These are phyloP conservation scores for Melastoma malabathricum DNA, from an alignment of 345 rosid genomes.

Conservation along the genomic window DNA sequence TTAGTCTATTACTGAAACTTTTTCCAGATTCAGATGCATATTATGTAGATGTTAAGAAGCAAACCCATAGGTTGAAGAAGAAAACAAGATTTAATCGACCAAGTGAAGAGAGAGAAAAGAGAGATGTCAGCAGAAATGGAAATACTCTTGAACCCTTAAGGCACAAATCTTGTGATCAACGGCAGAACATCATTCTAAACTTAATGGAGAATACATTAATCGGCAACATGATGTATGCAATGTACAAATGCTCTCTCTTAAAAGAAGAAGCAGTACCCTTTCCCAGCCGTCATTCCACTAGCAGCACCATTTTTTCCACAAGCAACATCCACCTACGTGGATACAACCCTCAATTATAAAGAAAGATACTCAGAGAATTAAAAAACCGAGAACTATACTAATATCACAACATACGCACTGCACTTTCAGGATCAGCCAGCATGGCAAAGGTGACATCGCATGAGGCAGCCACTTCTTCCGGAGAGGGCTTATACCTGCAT, in stretches of 20 bases:
- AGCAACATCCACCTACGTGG: constrained; percentile 63
- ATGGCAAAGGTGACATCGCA: constrained; percentile 84
- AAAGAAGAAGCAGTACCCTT: constrained; percentile 43
- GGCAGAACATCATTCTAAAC: no score
- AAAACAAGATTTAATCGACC: background rate
- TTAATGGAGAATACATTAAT: no score
- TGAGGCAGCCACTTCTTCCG: constrained; percentile 78
- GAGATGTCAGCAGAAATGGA: no score
- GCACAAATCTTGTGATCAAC: no score
- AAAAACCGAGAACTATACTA: constrained; percentile 4
- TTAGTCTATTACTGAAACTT: background rate
- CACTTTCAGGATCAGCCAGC: constrained; percentile 97
- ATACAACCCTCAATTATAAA: constrained; percentile 13
- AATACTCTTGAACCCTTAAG: no score
- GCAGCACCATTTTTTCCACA: constrained; percentile 76
- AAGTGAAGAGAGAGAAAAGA: constrained; percentile 1
- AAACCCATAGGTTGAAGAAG: background rate
- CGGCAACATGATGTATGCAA: no score
- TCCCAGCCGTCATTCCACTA: constrained; percentile 65
- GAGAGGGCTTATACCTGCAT: constrained; percentile 60
- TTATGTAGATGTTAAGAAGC: background rate
- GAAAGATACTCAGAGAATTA: constrained; percentile 1
- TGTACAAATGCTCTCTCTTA: background rate
- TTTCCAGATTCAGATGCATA: background rate
- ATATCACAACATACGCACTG: constrained; percentile 70